These are phyloP conservation scores for Coffea eugenioides DNA, from an alignment of 257 asterid genomes.

Conservation along the genomic window DNA sequence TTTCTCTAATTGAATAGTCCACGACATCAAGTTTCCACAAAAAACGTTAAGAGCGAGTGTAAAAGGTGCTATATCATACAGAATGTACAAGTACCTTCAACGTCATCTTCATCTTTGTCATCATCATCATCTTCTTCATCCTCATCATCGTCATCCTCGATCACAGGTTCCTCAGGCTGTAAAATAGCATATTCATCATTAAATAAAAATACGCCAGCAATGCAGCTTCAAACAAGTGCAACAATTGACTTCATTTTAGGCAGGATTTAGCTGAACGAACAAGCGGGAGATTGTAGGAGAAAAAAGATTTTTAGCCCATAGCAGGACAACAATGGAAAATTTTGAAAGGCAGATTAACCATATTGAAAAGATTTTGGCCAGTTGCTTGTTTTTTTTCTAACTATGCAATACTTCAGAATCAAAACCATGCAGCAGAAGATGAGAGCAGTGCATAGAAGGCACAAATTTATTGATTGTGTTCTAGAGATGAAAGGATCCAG, in stretches of 20 bases:
- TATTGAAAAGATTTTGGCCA: neutral
- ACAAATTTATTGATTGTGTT: too few species aligned
- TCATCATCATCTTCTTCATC: neutral
- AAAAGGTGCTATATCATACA: too few species aligned
- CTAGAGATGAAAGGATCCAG: too few species aligned
- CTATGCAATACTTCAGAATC: too few species aligned
- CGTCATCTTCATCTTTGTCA: constrained; percentile 53
- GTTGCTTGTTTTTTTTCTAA: neutral
- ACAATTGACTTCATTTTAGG: neutral
- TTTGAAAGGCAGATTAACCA: neutral
- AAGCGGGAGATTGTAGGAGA: neutral
- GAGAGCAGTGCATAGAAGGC: too few species aligned
- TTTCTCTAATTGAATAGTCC: too few species aligned
- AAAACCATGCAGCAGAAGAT: neutral
- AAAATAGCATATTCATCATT: neutral
- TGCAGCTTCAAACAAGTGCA: neutral
- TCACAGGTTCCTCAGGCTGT: neutral
- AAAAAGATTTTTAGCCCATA: neutral
- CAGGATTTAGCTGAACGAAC: neutral
- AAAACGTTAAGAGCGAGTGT: neutral
- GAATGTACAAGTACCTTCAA: constrained; percentile 38
- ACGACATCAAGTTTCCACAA: neutral
- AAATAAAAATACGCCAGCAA: neutral
- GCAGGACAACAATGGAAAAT: neutral
- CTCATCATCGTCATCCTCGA: neutral